Evolutionary conservation across 2,329 filamentous ascomycete species (phyloP).

Genomic region (Calycina marina): DNA sequence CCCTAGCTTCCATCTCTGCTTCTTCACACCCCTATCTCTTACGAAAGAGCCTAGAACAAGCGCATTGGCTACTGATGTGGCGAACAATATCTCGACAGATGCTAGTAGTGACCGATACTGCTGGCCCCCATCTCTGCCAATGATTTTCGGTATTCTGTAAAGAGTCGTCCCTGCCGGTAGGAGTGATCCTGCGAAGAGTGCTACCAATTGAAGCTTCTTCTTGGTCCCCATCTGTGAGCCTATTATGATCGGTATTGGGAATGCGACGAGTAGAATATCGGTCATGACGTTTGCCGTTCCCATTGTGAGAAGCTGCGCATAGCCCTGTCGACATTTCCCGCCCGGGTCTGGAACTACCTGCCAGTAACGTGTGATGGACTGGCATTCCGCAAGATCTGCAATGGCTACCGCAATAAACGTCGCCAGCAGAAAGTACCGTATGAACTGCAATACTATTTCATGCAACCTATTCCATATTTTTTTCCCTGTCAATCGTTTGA

Average conservation of each 20-base stretch:
- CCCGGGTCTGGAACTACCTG: conserved; percentile 78
- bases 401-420: conserved; percentile 74
- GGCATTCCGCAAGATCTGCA: conserved; percentile 72
- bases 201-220: conserved; percentile 64
- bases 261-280: conserved; percentile 73
- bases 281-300: conserved; percentile 79
- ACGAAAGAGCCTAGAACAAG: conserved; percentile 88
- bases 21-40: conserved; percentile 80
- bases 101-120: conserved; percentile 81
- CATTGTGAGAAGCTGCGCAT: conserved; percentile 78
- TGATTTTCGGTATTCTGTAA: conserved; percentile 68
- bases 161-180: conserved; percentile 66
- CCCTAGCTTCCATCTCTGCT: conserved; percentile 61
- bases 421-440: conserved; percentile 59
- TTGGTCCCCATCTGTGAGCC: conserved; percentile 61
- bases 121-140: conserved; percentile 56
- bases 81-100: conserved; percentile 79
- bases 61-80: conserved; percentile 74
- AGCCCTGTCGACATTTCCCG: conserved; percentile 71
- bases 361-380: conserved; percentile 60
- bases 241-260: conserved; percentile 80
- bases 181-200: conserved; percentile 75
- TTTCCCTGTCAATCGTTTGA: conserved; percentile 70
- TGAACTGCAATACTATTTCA: conserved; percentile 52
- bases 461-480: conserved; percentile 71